Conservation (phyloP, 345 rosid species). For the Litchi chinensis region DNA sequence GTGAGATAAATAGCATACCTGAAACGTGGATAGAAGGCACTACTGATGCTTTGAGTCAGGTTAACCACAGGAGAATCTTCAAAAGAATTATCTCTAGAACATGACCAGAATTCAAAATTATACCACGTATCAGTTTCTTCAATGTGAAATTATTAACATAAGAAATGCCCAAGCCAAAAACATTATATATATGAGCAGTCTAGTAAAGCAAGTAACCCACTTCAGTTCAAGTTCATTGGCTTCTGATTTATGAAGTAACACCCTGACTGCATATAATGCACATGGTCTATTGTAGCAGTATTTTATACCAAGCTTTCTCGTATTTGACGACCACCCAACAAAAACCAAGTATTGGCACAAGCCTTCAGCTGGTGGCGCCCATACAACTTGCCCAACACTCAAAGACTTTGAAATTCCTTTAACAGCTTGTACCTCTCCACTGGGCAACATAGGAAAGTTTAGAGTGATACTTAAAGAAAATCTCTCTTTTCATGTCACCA, state of each 20-base stretch:
- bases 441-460: conserved; percentile 28
- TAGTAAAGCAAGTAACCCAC: conserved; percentile 43
- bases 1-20: conserved; percentile 47
- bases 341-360: conserved; percentile 64
- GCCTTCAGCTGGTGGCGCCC: conserved; percentile 67
- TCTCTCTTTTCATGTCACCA: not conserved
- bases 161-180: not conserved
- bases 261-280: conserved; percentile 64
- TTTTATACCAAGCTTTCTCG: conserved; percentile 69
- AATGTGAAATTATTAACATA: conserved; percentile 2
- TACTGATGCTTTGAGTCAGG: conserved; percentile 72
- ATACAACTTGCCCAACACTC: conserved; percentile 90
- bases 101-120: conserved; percentile 8
- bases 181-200: not conserved
- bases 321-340: conserved; percentile 79
- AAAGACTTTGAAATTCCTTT: conserved; percentile 71
- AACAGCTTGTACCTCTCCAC: conserved; percentile 72
- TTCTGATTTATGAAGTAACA: conserved; percentile 38
- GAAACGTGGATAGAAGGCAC: conserved; percentile 79
- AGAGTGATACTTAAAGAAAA: conserved; percentile 11
- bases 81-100: conserved; percentile 50
- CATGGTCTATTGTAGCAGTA: conserved; percentile 64
- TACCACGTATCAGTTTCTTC: conserved; percentile 13
- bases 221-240: conserved; percentile 38
- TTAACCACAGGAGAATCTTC: conserved; percentile 48